phyloP scores from a whole-genome alignment of 1,284 basidiomycete species.

The Microbotryomycetes sp. region DNA sequence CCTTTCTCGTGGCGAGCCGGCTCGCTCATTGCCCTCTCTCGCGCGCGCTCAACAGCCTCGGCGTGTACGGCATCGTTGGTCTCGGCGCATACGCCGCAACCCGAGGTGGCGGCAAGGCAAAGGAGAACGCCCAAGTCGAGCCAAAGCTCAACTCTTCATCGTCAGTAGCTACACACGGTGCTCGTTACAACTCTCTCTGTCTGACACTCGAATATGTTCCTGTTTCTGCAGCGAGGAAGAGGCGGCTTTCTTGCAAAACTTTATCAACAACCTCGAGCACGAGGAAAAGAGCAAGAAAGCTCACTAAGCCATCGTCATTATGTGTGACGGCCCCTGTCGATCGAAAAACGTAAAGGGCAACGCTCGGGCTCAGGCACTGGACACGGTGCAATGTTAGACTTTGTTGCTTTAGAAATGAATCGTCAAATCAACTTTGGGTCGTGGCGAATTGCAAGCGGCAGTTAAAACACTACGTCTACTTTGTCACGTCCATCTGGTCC shows the following conservation, averaged over 20 bases:
- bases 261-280: slow-evolving; percentile 28
- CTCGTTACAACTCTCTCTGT: neutral
- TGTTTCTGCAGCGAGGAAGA: slow-evolving; percentile 15
- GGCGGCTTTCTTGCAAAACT: slow-evolving; percentile 26
- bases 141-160: neutral
- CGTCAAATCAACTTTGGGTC: no score
- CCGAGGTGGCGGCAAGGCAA: slow-evolving; percentile 4
- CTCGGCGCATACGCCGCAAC: slow-evolving; percentile 21
- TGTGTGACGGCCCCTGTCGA: no score
- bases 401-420: no score
- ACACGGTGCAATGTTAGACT: no score
- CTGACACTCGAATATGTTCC: no score
- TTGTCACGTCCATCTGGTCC: slow-evolving; percentile 18
- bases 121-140: neutral
- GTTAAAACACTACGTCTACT: no score
- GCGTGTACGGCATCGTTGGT: slow-evolving; percentile 21
- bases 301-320: no score
- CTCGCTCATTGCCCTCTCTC: neutral
- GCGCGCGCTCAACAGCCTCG: slow-evolving; percentile 8
- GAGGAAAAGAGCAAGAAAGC: slow-evolving; percentile 26
- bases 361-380: no score
- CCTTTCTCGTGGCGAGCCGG: neutral
- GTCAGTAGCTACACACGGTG: neutral
- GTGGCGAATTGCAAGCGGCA: no score
- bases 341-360: no score